Percentiles rank a stretch among this genome's conserved stretches.
Conservation (phyloP, 2,329 filamentous ascomycete species). For the Trichoderma sp. region DNA sequence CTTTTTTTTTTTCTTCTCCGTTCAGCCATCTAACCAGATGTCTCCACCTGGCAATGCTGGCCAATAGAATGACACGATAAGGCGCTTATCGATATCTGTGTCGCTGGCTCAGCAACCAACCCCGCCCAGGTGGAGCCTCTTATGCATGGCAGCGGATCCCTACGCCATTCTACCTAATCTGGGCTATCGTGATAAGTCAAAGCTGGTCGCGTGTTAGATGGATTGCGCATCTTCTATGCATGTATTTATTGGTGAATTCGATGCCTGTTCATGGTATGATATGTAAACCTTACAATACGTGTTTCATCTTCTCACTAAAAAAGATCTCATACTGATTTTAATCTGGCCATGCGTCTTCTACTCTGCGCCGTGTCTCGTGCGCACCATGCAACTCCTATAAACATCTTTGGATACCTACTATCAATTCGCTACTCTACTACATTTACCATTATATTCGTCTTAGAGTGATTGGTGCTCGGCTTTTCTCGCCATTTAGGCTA, state of each 20-base stretch:
- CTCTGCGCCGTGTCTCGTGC: neutral
- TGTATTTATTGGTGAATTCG: neutral
- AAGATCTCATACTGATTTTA: neutral
- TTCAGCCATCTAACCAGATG: neutral
- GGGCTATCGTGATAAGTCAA: too few relatives aligned
- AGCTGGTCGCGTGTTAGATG: too few relatives aligned
- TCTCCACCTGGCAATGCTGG: constrained; percentile 3
- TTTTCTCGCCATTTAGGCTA: neutral
- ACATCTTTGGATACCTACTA: neutral
- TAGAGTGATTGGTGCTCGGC: neutral
- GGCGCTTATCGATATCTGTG: constrained; percentile 33
- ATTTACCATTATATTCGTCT: neutral
- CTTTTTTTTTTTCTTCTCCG: constrained; percentile 34
- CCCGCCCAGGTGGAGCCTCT: constrained; percentile 39
- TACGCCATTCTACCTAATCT: neutral
- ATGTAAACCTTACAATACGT: neutral
- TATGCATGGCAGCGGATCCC: constrained; percentile 29
- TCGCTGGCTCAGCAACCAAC: constrained; percentile 40
- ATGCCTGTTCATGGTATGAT: too few relatives aligned
- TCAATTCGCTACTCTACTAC: neutral
- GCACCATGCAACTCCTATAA: neutral
- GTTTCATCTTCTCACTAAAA: neutral
- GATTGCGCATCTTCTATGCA: neutral
- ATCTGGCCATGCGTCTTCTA: neutral
- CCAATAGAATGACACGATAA: constrained; percentile 40